Base-by-base conservation (phyloP, 352 stramenopile species). In the Phytopythium boreale region DNA sequence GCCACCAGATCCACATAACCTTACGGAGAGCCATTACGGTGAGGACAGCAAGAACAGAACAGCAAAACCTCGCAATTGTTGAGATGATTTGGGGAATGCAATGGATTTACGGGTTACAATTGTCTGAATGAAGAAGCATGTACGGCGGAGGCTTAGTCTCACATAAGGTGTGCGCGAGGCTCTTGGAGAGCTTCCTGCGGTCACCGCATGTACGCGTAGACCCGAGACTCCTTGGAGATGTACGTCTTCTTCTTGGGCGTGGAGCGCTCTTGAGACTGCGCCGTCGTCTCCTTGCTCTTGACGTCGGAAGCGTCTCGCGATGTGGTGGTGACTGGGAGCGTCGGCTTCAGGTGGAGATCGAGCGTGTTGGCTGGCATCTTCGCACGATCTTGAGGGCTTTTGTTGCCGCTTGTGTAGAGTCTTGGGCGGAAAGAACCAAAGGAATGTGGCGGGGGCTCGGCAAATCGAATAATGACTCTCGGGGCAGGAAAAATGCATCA, bases 221-320 rank as follows among this genome's bases (percentile, higher is more conserved):
- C 52, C 56, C 65, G 66, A 14, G 67, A 72, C 22, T 49, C 51
- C 37, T 64, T 66, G 36, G 67, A 69, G 46, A 72, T 72, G 52
- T 64, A 69, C 52, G 59, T 69, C 55, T 69, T 69, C 53, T 62
- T 60, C 53, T 72, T 59, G 4, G 31, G 31, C 31, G 11, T 27
- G 19, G 46, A n/a, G 14, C 56, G 52, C 29, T 34, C 44, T 46
- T 59, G 34, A 15, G 51, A n/a, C 39, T 56, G 47, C 26, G 14
- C 22, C 1, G n/a, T 20, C 47, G 62, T 56, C 49, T 64, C 53
- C 39, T 70, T 52, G 34, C 63, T 26, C n/a, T n/a, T n/a, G n/a
- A n/a, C n/a, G 10, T 67, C 65, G 36, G 24, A 20, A n/a, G 12
- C 26, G 29, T 29, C n/a, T 36, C 37, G 15, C 22, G 20, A 14